Evolutionary conservation across 495 filamentous ascomycete species (phyloP).

Genomic region (Echria macrotheca): DNA sequence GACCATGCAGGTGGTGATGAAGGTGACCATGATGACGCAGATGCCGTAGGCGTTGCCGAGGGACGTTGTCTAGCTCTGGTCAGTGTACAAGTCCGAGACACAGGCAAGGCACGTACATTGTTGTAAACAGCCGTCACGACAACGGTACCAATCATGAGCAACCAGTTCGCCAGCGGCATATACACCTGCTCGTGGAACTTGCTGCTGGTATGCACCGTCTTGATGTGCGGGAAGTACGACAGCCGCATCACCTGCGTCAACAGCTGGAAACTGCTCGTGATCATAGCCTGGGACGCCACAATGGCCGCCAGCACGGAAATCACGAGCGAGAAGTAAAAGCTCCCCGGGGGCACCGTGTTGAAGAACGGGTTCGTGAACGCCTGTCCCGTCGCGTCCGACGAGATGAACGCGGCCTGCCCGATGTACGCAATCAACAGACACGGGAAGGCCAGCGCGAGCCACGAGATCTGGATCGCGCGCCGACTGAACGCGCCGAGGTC

Average conservation of each 20-base stretch:
- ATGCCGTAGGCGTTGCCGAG: constrained; percentile 49
- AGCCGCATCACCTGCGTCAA: constrained; percentile 67
- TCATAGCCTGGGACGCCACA: constrained; percentile 71
- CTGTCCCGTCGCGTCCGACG: constrained; percentile 42
- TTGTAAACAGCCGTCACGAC: constrained; percentile 67
- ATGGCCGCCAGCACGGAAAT: constrained; percentile 64
- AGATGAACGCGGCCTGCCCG: constrained; percentile 70
- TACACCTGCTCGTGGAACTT: constrained; percentile 68
- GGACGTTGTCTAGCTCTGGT: constrained; percentile 35
- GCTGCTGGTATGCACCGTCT: constrained; percentile 59
- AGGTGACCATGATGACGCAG: constrained; percentile 72
- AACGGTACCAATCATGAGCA: constrained; percentile 67
- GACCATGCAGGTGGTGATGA: constrained; percentile 67
- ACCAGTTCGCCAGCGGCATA: constrained; percentile 66
- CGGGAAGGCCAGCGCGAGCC: constrained; percentile 58
- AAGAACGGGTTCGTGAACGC: constrained; percentile 70
- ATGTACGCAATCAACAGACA: constrained; percentile 66
- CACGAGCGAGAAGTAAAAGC: constrained; percentile 58
- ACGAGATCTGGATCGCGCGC: constrained; percentile 58
- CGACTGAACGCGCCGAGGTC: constrained; percentile 66
- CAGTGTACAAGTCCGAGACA: not conserved
- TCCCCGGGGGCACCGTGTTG: constrained; percentile 59
- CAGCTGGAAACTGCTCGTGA: constrained; percentile 63
- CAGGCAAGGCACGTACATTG: constrained; percentile 33
- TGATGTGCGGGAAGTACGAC: constrained; percentile 71